A percentile compares a stretch with the other conserved stretches of the same genome.
These are phyloP conservation scores for Trichoderma virens DNA, from an alignment of 495 filamentous ascomycete genomes.

Conservation along the genomic window DNA sequence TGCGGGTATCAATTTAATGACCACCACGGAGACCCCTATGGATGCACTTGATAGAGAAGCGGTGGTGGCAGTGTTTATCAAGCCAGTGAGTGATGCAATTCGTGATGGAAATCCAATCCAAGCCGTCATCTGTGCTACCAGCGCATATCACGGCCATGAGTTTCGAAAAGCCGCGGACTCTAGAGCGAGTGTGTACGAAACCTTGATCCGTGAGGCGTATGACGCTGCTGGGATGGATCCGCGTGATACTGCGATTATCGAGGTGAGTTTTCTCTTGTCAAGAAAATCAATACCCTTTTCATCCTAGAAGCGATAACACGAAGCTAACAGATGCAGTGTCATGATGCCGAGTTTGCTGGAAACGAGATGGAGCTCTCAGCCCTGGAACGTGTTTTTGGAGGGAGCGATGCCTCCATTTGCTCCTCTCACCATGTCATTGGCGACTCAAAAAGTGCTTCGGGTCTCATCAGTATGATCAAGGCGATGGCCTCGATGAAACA, in stretches of 20 bases:
- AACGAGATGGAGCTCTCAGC: not conserved
- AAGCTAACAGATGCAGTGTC: not conserved
- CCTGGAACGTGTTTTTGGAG: constrained; percentile 18
- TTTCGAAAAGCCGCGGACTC: not conserved
- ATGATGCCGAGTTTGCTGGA: not conserved
- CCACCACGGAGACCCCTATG: constrained; percentile 19
- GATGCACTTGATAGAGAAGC: constrained; percentile 26
- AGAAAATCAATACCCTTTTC: not conserved
- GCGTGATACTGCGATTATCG: not conserved
- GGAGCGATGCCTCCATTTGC: constrained; percentile 34
- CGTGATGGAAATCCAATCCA: constrained; percentile 41
- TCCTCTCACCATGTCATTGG: constrained; percentile 45
- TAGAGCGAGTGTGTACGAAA: not conserved
- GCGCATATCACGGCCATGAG: not conserved
- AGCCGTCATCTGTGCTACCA: constrained; percentile 43
- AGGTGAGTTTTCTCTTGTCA: not conserved
- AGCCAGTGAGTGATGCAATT: constrained; percentile 39
- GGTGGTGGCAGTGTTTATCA: constrained; percentile 32
- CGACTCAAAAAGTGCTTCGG: constrained; percentile 40
- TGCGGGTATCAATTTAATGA: constrained; percentile 29
- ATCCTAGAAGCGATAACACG: not conserved
- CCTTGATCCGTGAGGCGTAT: not conserved
- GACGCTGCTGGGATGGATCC: not conserved
- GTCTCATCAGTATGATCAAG: constrained; percentile 43
- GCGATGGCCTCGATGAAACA: constrained; percentile 39